Percentiles rank a stretch among this genome's conserved stretches.
Evolutionary conservation across 176 grass and related monocot species (phyloP).

Genomic region (Dactylis glomerata): DNA sequence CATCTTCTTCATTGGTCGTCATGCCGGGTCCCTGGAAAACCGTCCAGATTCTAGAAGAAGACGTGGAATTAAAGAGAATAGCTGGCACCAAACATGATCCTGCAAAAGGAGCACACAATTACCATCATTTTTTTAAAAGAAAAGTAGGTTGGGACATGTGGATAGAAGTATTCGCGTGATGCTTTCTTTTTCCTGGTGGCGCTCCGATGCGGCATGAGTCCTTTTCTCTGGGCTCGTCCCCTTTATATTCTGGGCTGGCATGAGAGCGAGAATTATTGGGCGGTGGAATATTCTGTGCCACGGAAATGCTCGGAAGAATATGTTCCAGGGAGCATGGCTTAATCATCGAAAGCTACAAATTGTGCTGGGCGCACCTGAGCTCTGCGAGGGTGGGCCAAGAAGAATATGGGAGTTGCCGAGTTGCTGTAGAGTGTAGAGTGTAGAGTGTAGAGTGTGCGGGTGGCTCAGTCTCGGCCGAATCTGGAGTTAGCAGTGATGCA

Average conservation of each 20-base stretch:
- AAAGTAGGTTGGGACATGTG: slow-evolving; percentile 1
- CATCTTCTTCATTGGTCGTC: background rate
- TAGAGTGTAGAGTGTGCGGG: background rate
- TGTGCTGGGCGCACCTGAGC: background rate
- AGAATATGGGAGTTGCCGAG: background rate
- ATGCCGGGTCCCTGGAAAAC: background rate
- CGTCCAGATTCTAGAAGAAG: slow-evolving; percentile 26
- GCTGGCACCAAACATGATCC: slow-evolving; percentile 33
- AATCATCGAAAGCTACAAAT: slow-evolving; percentile 22
- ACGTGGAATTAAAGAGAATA: background rate
- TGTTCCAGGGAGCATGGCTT: slow-evolving; percentile 38
- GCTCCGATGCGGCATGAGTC: background rate
- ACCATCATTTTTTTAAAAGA: background rate
- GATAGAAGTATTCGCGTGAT: slow-evolving; percentile 23
- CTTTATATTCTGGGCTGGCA: background rate
- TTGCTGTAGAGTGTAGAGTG: no score
- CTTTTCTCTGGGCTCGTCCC: background rate
- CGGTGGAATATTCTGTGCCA: slow-evolving; percentile 40
- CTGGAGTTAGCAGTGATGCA: background rate
- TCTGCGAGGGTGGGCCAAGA: background rate
- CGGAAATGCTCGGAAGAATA: slow-evolving; percentile 37
- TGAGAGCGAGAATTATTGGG: slow-evolving; percentile 28
- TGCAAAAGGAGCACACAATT: slow-evolving; percentile 3
- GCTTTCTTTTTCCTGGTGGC: slow-evolving; percentile 2
- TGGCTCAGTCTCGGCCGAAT: background rate